phyloP scores from a whole-genome alignment of 352 stramenopile genomes.

The Peronospora destructor region DNA sequence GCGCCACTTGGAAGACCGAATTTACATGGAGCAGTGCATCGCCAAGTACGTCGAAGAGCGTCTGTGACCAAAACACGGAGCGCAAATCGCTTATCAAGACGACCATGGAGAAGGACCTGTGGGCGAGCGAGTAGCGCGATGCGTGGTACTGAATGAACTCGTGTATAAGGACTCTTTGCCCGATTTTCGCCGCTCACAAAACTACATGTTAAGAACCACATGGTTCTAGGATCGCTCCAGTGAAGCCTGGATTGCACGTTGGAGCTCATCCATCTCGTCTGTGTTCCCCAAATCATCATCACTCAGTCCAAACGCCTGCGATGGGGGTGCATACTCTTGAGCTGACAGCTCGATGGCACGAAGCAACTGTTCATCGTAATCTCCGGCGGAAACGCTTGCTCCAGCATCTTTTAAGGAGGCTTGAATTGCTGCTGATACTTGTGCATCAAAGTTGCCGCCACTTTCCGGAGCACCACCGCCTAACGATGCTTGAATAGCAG shows the following conservation, averaged over 20 bases:
- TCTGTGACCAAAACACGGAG: slow-evolving; percentile 42
- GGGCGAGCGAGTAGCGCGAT: slow-evolving; percentile 16
- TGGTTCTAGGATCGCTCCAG: slow-evolving; percentile 39
- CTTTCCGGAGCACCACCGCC: not conserved
- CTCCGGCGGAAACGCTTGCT: slow-evolving; percentile 5
- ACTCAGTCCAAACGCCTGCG: slow-evolving; percentile 16
- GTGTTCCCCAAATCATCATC: slow-evolving; percentile 21
- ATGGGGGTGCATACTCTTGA: slow-evolving; percentile 36
- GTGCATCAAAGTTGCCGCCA: slow-evolving; percentile 38
- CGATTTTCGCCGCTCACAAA: slow-evolving; percentile 7
- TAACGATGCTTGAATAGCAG: slow-evolving; percentile 63
- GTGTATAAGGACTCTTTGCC: slow-evolving; percentile 12
- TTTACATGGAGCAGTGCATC: slow-evolving; percentile 95
- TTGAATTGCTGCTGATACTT: slow-evolving; percentile 62
- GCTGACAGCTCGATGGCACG: slow-evolving; percentile 54
- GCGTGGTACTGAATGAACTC: slow-evolving; percentile 21
- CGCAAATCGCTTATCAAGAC: slow-evolving; percentile 6
- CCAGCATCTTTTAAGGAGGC: slow-evolving; percentile 39
- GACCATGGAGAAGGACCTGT: slow-evolving; percentile 1
- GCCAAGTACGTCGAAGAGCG: slow-evolving; percentile 74
- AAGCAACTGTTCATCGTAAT: slow-evolving; percentile 60
- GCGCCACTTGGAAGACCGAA: slow-evolving; percentile 85
- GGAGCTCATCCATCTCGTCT: slow-evolving; percentile 73
- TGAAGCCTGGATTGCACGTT: slow-evolving; percentile 76
- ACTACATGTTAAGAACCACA: slow-evolving; percentile 6